Conservation (phyloP, 345 rosid genomes). For the Pistacia vera region DNA sequence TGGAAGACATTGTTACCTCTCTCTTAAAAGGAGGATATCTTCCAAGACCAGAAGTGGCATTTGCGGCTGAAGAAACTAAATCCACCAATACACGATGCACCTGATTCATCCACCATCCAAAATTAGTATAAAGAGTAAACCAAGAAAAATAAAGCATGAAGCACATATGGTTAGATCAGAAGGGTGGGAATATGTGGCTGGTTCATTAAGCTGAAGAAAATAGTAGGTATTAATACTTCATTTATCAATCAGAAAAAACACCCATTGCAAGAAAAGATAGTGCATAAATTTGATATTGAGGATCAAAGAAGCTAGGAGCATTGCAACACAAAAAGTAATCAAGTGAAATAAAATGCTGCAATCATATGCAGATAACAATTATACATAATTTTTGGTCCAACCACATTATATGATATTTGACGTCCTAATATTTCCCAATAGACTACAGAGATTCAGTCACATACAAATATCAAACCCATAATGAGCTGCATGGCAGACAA, state of each 20-base stretch:
- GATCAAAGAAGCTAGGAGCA: not conserved
- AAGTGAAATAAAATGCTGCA: not conserved
- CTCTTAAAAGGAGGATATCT: conserved; percentile 98
- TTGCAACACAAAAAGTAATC: not conserved
- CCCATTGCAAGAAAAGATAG: conserved; percentile 1
- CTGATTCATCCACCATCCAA: conserved; percentile 40
- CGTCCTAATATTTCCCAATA: not conserved
- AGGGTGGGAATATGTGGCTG: not conserved
- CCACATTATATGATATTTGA: not conserved
- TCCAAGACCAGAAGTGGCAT: conserved; percentile 97
- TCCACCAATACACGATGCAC: conserved; percentile 94
- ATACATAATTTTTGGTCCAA: not conserved
- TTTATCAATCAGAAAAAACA: not conserved
- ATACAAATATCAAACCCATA: not conserved
- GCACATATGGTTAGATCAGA: not conserved
- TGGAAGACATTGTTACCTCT: conserved; percentile 55
- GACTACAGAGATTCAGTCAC: not conserved
- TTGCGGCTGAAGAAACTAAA: conserved; percentile 86
- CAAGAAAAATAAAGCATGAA: conserved; percentile 2
- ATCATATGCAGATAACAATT: not conserved
- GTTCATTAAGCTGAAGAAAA: not conserved
- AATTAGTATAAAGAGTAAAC: conserved; percentile 9
- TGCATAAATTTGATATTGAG: not conserved
- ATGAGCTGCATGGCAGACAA: conserved; percentile 3
- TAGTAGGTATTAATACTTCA: not conserved